Evolutionary conservation across 2,329 filamentous ascomycete species (phyloP), one percentile per base, ranked within the genome.

Genomic region (Penicillium brasilianum): DNA sequence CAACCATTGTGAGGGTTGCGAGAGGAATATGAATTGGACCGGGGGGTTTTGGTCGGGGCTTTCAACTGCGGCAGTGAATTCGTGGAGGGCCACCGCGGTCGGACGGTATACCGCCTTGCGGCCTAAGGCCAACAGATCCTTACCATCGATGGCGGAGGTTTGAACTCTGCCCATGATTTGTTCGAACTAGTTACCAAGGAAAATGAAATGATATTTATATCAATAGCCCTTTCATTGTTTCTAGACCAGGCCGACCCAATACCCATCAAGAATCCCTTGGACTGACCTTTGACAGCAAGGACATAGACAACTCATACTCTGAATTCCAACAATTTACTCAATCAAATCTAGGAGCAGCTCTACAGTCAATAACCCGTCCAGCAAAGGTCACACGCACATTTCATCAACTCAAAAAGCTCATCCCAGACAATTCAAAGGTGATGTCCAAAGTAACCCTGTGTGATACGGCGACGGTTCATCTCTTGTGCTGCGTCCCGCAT

Each of bases 1-100:
- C 76, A 74, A 70, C 70, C 66, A 78, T 77, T 51, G 77, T 70
- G 68, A 81, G 3, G 60, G 64, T 61, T 60, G 59, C 50, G 41
- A 57, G 49, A 43, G 39, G 44, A 18, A 36, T 20, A 16, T 55
- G 39, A 53, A 25, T 36, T n/a, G 32, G 25, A 13, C 8, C 18
- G 22, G 49, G 18, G 11, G 41, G 7, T 36, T 58, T 16, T 10
- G 25, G 25, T 36, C 25, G 25, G 18, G 18, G 39, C 10, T 43
- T 13, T 43, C 25, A 11, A 41, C 32, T 43, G 13, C 32, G 9
- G 48, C 20, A n/a, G 36, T 39, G 50, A 30, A 39, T 41, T 53
- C 36, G 50, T 53, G 50, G 50, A 53, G 50, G n/a, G 20, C 22
- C 28, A 18, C 22, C 49, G 18, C 32, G 32, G 50, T 52, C 18